Evolutionary conservation across 768 basidiomycete species (phyloP).

Genomic region (Xerocomellus dryophilus): DNA sequence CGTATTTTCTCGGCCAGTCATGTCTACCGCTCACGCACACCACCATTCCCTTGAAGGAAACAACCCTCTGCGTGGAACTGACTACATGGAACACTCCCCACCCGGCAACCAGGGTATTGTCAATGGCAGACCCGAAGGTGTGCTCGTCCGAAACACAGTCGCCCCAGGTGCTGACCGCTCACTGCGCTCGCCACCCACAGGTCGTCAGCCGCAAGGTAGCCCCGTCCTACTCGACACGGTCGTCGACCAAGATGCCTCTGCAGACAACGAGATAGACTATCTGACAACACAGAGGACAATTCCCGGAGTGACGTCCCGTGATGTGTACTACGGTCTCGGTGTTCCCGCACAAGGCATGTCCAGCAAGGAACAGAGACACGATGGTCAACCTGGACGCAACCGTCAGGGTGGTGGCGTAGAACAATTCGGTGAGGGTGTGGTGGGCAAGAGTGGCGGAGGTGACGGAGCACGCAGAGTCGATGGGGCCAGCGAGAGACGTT

Average conservation of each 20-base stretch:
- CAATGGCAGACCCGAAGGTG: slow-evolving; percentile 20
- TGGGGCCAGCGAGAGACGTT: slow-evolving; percentile 5
- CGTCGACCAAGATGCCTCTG: slow-evolving; percentile 33
- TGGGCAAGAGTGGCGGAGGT: background rate
- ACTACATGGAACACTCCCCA: slow-evolving; percentile 14
- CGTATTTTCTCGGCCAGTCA: background rate
- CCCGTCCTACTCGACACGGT: slow-evolving; percentile 28
- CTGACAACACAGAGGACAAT: slow-evolving; percentile 21
- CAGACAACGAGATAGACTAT: slow-evolving; percentile 12
- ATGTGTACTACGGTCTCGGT: slow-evolving; percentile 32
- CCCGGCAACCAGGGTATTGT: slow-evolving; percentile 19
- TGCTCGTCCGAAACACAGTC: background rate
- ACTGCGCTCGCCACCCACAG: background rate
- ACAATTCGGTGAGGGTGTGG: slow-evolving; percentile 13
- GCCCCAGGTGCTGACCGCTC: background rate
- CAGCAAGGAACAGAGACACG: slow-evolving; percentile 35
- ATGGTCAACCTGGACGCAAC: slow-evolving; percentile 33
- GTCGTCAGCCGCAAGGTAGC: slow-evolving; percentile 13
- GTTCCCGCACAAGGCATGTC: slow-evolving; percentile 33
- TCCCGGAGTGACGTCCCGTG: slow-evolving; percentile 34
- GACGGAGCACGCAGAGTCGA: slow-evolving; percentile 2
- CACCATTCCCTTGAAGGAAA: slow-evolving; percentile 24
- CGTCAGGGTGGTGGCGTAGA: slow-evolving; percentile 18
- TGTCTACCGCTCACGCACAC: slow-evolving; percentile 11
- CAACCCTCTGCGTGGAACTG: slow-evolving; percentile 10